These are phyloP conservation scores for Apostasia ramifera DNA, from an alignment of 106 monocot genomes.

Conservation along the genomic window DNA sequence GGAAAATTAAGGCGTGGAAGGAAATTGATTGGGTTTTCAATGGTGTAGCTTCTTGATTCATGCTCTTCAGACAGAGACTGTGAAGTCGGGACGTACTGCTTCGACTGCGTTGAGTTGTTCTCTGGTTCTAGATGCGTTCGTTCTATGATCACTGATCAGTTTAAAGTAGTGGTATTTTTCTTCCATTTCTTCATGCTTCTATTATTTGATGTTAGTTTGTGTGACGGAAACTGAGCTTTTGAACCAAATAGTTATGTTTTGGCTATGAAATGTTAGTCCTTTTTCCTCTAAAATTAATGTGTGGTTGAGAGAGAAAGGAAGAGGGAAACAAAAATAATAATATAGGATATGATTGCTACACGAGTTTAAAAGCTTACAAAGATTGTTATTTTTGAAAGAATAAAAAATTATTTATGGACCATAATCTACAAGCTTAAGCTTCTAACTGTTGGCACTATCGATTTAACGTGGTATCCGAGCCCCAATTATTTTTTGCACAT, in stretches of 20 bases:
- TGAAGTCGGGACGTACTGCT: slow-evolving; percentile 46
- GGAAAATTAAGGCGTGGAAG: background rate
- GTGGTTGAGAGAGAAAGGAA: background rate
- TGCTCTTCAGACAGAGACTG: slow-evolving; percentile 43
- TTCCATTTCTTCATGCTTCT: background rate
- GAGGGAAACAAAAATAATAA: background rate
- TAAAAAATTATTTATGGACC: no score
- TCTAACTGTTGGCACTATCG: no score
- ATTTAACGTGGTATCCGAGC: no score
- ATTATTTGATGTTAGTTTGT: background rate
- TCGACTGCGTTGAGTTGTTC: slow-evolving; percentile 26
- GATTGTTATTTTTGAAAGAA: no score
- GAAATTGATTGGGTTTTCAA: background rate
- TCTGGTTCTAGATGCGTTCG: slow-evolving; percentile 40
- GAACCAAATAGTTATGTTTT: background rate
- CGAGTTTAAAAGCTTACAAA: no score
- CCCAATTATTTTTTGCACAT: no score
- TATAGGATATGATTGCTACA: background rate
- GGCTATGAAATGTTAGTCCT: background rate
- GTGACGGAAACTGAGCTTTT: background rate
- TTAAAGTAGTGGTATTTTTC: slow-evolving; percentile 29
- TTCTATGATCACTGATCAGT: slow-evolving; percentile 20
- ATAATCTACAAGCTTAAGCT: no score
- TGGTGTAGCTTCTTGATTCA: slow-evolving; percentile 23
- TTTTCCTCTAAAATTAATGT: background rate